phyloP scores from a whole-genome alignment of 345 rosid genomes.

The Heritiera fomes region DNA sequence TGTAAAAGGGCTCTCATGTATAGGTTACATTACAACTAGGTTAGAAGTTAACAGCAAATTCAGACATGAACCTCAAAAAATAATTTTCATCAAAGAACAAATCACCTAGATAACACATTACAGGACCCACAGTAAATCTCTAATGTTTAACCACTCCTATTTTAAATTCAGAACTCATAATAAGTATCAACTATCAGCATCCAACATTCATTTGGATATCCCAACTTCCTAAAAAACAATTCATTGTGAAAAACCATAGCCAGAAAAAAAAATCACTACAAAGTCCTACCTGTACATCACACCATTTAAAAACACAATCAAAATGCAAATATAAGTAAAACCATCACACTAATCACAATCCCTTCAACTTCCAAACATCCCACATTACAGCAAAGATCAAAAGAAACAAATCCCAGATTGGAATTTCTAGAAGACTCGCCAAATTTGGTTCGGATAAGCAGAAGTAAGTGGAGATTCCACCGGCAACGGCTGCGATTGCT shows the following conservation, averaged over 20 bases:
- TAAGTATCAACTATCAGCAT: not conserved
- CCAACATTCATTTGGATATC: not conserved
- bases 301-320: not conserved
- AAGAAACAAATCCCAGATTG: conserved; percentile 20
- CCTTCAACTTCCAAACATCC: not conserved
- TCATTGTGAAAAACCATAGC: not conserved
- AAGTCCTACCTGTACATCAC: not conserved
- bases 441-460: conserved; percentile 51
- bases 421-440: conserved; percentile 37
- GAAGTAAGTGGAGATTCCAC: conserved; percentile 72
- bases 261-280: not conserved
- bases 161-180: not conserved
- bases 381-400: not conserved
- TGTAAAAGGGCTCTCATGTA: not conserved
- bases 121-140: not conserved
- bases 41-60: not conserved
- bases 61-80: not conserved
- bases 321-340: not conserved
- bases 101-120: not conserved
- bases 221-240: conserved; percentile 7
- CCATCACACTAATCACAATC: not conserved
- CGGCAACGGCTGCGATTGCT: conserved; percentile 78
- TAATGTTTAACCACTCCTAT: not conserved
- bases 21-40: not conserved
- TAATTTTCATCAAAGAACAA: not conserved